Conservation (phyloP, 1,284 basidiomycete genomes). For the Fomitopsis pinicola region DNA sequence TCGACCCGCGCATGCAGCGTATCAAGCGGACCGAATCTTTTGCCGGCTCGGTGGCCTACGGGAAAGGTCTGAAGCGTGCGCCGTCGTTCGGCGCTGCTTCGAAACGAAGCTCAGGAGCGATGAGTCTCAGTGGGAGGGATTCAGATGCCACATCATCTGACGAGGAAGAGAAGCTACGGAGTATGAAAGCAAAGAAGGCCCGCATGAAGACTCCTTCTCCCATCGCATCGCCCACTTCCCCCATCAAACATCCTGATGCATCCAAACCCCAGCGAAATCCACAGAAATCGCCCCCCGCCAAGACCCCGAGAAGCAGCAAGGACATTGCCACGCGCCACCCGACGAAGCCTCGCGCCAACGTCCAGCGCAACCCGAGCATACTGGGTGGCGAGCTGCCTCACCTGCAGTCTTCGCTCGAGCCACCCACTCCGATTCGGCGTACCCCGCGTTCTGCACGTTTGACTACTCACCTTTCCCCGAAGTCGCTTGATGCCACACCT, state of each 20-base stretch:
- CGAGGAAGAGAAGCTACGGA: constrained; percentile 68
- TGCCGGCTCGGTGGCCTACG: constrained; percentile 20
- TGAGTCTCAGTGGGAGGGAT: constrained; percentile 27
- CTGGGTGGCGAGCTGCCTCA: constrained; percentile 42
- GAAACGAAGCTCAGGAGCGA: constrained; percentile 28
- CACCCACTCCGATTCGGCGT: constrained; percentile 5
- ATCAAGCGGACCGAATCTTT: constrained; percentile 30
- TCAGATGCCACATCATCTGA: constrained; percentile 56
- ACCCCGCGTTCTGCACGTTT: background rate
- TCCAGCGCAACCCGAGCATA: constrained; percentile 56
- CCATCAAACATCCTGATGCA: constrained; percentile 11
- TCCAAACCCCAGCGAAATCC: constrained; percentile 13
- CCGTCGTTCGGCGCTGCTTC: constrained; percentile 33
- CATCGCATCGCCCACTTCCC: constrained; percentile 21
- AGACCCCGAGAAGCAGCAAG: constrained; percentile 10
- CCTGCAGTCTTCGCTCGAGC: constrained; percentile 15
- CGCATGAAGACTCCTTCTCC: constrained; percentile 40
- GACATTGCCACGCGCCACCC: constrained; percentile 12
- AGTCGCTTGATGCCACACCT: constrained; percentile 8
- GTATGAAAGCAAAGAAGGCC: constrained; percentile 57
- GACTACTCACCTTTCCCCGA: constrained; percentile 1
- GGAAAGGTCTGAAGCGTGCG: constrained; percentile 35
- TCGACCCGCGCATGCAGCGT: constrained; percentile 25
- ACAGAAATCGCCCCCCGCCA: constrained; percentile 14
- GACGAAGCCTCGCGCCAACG: constrained; percentile 34